Evolutionary conservation across 495 filamentous ascomycete genomes (phyloP), one percentile per base, ranked within the genome.

Genomic region (Trichoderma asperelloides): DNA sequence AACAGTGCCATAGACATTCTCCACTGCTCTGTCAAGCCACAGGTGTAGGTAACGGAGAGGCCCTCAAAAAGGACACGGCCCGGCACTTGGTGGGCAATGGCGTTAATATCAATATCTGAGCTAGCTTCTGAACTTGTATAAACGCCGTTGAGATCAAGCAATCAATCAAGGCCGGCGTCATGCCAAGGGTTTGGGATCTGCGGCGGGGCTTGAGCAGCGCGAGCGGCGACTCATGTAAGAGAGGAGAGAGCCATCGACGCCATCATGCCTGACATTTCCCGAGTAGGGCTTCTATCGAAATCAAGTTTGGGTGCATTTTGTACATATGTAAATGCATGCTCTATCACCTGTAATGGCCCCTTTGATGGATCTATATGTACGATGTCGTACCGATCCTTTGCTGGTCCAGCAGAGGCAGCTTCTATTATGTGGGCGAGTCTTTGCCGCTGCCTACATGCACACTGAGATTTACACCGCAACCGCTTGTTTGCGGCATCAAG

Each of bases 161-260:
- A 30, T 60, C 55, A 60, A 60, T 16, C 25, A 30, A 16, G 55
- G 21, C 47, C 55, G 55, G 55, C 55, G 55, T 60, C 55, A 60
- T 30, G 25, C 55, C 55, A 60, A 28, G 55, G 55, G 23, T 60
- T 21, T 15, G 47, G 55, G 55, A 60, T 60, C 55, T 12, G 55
- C 55, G n/a, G 55, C 55, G 55, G 55, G 55, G 55, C 55, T 47
- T 37, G 33, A 7, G 43, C 4, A n/a, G 6, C n/a, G 43, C 43
- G 43, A 47, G 43, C 43, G 43, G 43, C 43, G 43, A 47, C 11
- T 47, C n/a, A 13, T 47, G 43, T 47, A 51, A 21, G 18, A 11
- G 47, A 8, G 18, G 47, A 21, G 55, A 60, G 55, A 60, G 55
- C 55, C 27, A 60, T 60, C 55, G 55, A 60, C 55, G 25, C 55